Evolutionary conservation across 192 early-diverging fungal genomes (phyloP), one percentile per base, ranked within the genome.

Genomic region (Nowakowskiella sp.): DNA sequence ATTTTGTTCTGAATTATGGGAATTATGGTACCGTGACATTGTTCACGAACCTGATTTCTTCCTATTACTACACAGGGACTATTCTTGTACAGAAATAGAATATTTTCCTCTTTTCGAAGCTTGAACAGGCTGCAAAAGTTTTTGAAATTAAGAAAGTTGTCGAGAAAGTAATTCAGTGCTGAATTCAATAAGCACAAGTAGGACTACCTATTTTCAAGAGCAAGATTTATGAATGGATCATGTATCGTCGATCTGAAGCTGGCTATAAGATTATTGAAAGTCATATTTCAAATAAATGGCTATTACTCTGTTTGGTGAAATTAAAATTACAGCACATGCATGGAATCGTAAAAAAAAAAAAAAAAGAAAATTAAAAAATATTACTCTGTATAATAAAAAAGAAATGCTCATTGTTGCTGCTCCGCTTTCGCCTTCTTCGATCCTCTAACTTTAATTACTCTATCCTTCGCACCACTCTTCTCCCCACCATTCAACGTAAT

Each of bases 31-130:
- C 10, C 1, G 6, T 8, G 46, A 53, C 16, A 4, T 25, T 22
- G 3, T 3, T 19, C 33, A n/a, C 50, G 0, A 23, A 70, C 59
- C 55, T 97, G 95, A 64, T 99, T 99, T 44, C 91, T 76, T 3
- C 96, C 96, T 62, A 99, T 81, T 29, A 99, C 87, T 1, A 97
- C 87, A 49, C 88, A 88, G 33, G 78, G 72, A 9, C 63, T 65
- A 69, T 97, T 99, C 43, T 91, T 83, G 78, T 86, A 99, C 26
- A 99, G 80, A 48, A 84, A 90, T 5, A 97, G 70, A 29, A 90
- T 72, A 42, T 85, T 22, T 1, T 84, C 76, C 8, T 83, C 80
- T 32, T 78, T 70, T 31, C 86, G 76, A n/a, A n/a, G n/a, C n/a
- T n/a, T n/a, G 57, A 97, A 82, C 26, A 97, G 67, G 85, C 86